Evolutionary conservation across 2,329 filamentous ascomycete species (phyloP).

Genomic region (Colletotrichum musicola): DNA sequence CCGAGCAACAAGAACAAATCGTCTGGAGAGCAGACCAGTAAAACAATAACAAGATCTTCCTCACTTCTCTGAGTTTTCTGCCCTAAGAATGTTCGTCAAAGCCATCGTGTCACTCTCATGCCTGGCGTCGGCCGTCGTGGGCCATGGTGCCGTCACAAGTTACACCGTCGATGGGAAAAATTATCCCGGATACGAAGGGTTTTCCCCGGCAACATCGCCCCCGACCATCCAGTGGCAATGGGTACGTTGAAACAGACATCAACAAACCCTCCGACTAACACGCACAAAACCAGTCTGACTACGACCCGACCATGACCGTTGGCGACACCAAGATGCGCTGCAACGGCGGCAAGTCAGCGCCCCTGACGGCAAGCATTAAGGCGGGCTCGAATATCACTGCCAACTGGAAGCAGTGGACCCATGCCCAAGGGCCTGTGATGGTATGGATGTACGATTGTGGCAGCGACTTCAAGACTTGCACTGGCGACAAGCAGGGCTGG

Average conservation of each 20-base stretch:
- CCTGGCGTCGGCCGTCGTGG: constrained; percentile 39
- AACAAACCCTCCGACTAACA: not conserved
- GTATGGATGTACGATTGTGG: constrained; percentile 66
- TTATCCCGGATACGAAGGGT: constrained; percentile 62
- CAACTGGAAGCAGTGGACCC: constrained; percentile 69
- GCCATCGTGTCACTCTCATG: not conserved
- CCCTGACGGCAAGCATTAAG: constrained; percentile 56
- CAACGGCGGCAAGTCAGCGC: constrained; percentile 65
- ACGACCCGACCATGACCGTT: constrained; percentile 65
- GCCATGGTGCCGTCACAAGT: constrained; percentile 58
- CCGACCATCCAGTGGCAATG: constrained; percentile 70
- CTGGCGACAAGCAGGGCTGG: constrained; percentile 66
- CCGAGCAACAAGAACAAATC: too few species aligned
- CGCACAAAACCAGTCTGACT: constrained; percentile 54
- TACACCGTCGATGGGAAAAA: constrained; percentile 60
- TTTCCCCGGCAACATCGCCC: constrained; percentile 60
- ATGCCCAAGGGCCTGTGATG: constrained; percentile 69
- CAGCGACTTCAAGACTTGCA: constrained; percentile 60
- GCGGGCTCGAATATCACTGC: constrained; percentile 63
- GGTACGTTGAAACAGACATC: not conserved
- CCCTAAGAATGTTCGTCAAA: constrained; percentile 1
- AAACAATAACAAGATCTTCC: too few species aligned
- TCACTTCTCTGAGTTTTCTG: too few species aligned
- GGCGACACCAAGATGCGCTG: constrained; percentile 65
- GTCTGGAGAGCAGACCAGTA: too few species aligned